A percentile compares a stretch with the other conserved stretches of the same genome.
These are phyloP conservation scores for Rhipidocladum racemiflorum DNA, from an alignment of 176 grass and related monocot species.

Conservation along the genomic window DNA sequence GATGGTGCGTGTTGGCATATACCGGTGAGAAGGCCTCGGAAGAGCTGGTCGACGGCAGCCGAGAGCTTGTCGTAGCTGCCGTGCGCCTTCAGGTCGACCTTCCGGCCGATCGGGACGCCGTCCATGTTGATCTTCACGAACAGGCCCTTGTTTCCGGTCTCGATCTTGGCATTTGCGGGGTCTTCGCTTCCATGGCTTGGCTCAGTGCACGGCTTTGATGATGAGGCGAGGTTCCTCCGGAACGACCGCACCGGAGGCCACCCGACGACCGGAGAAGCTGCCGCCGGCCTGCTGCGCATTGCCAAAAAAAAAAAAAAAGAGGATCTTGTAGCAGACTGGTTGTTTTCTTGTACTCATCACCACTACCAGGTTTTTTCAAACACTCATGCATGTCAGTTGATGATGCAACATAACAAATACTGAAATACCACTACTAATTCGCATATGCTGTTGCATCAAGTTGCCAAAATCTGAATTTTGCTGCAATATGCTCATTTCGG, in stretches of 20 bases:
- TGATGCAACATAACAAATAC: not conserved
- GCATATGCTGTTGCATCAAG: not conserved
- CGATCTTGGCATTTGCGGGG: not conserved
- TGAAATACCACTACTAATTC: not conserved
- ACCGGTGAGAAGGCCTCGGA: constrained; percentile 70
- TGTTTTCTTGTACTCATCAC: not conserved
- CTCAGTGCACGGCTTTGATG: constrained; percentile 23
- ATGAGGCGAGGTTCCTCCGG: constrained; percentile 58
- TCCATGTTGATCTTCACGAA: constrained; percentile 96
- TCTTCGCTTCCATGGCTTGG: not conserved
- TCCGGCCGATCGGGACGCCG: constrained; percentile 84
- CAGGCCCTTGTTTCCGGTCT: constrained; percentile 34
- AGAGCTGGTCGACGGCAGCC: constrained; percentile 65
- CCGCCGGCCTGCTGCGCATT: constrained; percentile 36
- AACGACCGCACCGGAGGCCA: constrained; percentile 80
- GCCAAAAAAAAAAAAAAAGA: not conserved
- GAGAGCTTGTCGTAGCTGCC: constrained; percentile 68
- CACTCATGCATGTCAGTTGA: not conserved
- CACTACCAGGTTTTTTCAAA: not conserved
- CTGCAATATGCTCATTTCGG: not conserved
- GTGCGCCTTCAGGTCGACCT: constrained; percentile 61
- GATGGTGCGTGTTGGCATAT: not conserved
- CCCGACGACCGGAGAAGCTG: constrained; percentile 61
- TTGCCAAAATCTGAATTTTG: not conserved
- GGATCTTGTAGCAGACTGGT: not conserved